Evolutionary conservation across 345 rosid species (phyloP).

Genomic region (Aquilaria malaccensis): DNA sequence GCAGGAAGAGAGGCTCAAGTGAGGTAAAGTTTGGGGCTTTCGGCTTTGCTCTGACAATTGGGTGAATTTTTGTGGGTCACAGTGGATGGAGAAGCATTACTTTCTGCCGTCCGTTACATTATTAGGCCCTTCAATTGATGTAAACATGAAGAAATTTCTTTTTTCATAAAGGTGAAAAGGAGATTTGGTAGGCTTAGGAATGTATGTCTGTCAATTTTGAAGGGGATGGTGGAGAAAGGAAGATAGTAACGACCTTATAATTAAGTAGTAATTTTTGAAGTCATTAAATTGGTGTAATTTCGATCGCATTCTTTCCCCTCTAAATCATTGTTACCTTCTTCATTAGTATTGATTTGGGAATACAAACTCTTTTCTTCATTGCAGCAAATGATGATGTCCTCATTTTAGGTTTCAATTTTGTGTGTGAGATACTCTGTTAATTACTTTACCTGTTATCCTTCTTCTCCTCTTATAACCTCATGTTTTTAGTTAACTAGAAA

Average conservation of each 20-base stretch:
- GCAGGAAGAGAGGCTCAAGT: slow-evolving; percentile 16
- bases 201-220: slow-evolving; percentile 17
- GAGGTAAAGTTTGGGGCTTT: slow-evolving; percentile 14
- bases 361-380: no score
- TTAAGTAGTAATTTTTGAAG: background rate
- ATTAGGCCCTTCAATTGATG: slow-evolving; percentile 4
- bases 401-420: no score
- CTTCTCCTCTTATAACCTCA: no score
- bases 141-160: slow-evolving; percentile 9
- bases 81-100: background rate
- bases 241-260: slow-evolving; percentile 8
- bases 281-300: background rate
- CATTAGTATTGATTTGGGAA: no score
- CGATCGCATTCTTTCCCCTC: no score
- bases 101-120: no score
- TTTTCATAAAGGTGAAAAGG: slow-evolving; percentile 21
- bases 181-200: background rate
- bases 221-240: slow-evolving; percentile 7
- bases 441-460: no score
- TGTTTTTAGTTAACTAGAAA: no score
- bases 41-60: slow-evolving; percentile 13
- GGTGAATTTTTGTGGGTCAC: slow-evolving; percentile 14
- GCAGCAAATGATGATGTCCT: no score
- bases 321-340: no score
- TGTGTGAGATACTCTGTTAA: no score